Base-by-base conservation (phyloP, 108 stramenopile genomes). In the Cyclotella cryptica region DNA sequence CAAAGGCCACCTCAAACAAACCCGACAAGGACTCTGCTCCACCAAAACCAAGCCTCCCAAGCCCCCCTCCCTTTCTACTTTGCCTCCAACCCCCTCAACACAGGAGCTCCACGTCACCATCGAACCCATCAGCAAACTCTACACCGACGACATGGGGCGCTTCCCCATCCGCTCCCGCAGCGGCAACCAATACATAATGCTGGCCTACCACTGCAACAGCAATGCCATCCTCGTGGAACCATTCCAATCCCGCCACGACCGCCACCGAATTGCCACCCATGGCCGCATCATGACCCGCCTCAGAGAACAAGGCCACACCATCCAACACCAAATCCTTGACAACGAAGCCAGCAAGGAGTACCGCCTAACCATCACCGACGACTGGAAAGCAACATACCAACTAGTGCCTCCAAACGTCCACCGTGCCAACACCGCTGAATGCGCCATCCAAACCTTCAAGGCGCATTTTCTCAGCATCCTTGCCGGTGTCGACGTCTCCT, bases 401-500 rank as follows among this genome's bases (percentile, higher is more conserved):
- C 63, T 84, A 10, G 81, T 70, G 1, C 82, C 87, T 42, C 77
- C 87, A 12, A 15, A 68, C 26, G 40, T 66, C 21, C 84, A 87
- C 67, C 57, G 84, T 3, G 52, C 69, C 43, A 87, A 87, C 67
- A 54, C 71, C 15, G 87, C 87, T 0, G 71, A 88, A 69, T 77
- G 71, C 14, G 87, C 87, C 40, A 87, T 85, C 35, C 77, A 60
- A 46, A 87, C 80, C 24, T 87, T 81, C 71, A 77, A 81, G 44
- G 78, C 76, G 40, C 87, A 87, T 45, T 85, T 85, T 61, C 69
- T 87, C 55, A 57, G 84, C 29, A 71, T 69, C 59, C 69, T 87
- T 18, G 57, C 69, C 57, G 42, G 75, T 3, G 58, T 71, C 43
- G 60, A 79, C 52, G 40, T 22, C 13, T 19, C 66, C 0, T 88